These are phyloP conservation scores for Kalaharituber pfeilii DNA, from an alignment of 2,329 filamentous ascomycete genomes.

Conservation along the genomic window DNA sequence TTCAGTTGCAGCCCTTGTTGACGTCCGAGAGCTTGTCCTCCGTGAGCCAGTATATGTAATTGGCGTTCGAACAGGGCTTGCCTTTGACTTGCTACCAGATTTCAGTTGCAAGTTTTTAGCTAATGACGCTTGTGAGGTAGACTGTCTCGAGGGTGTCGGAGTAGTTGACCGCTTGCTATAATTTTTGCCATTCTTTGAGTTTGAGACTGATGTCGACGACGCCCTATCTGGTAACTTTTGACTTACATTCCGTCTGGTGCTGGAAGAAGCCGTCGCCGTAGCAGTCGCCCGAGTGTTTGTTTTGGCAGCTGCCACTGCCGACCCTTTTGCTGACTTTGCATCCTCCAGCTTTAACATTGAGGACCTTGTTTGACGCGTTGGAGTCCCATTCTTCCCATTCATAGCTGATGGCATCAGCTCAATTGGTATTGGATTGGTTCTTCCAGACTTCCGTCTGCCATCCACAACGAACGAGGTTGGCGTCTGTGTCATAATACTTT, in stretches of 20 bases:
- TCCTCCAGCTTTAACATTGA: constrained; percentile 10
- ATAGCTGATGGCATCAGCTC: constrained; percentile 34
- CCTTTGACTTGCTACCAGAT: neutral
- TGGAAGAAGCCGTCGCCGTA: neutral
- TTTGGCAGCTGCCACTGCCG: neutral
- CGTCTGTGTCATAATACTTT: constrained; percentile 64
- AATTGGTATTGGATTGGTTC: constrained; percentile 40
- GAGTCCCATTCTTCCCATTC: constrained; percentile 6
- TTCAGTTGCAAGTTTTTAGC: neutral
- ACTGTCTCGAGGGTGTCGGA: neutral
- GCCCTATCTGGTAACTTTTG: neutral
- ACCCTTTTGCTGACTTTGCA: neutral
- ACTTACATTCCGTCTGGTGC: neutral
- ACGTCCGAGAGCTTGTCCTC: neutral
- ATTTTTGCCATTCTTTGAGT: neutral
- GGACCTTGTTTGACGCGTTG: constrained; percentile 15
- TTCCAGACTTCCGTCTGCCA: constrained; percentile 51
- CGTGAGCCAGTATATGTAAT: neutral
- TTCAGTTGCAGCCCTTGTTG: neutral
- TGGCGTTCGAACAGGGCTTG: neutral
- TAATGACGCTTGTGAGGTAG: neutral
- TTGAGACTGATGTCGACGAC: neutral
- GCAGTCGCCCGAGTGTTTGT: neutral
- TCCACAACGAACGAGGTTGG: constrained; percentile 64
- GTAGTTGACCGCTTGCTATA: neutral